Conservation (phyloP, 1,284 basidiomycete genomes). For the Marasmius oreades region DNA sequence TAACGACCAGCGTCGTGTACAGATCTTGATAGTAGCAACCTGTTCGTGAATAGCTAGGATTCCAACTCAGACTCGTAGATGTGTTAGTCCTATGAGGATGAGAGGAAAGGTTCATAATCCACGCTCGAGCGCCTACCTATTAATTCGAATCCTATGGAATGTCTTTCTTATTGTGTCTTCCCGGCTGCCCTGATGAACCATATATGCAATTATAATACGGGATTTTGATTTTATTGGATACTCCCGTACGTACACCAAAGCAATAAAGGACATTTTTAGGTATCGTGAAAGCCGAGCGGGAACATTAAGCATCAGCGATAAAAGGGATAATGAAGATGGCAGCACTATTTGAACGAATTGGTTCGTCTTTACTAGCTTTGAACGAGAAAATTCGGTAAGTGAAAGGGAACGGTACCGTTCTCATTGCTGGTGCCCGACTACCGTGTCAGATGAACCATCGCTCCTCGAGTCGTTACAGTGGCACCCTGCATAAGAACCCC, state of each 20-base stretch:
- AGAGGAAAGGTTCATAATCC: too few species aligned
- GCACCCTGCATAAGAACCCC: slow-evolving; percentile 28
- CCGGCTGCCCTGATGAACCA: too few species aligned
- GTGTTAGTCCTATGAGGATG: too few species aligned
- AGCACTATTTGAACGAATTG: slow-evolving; percentile 28
- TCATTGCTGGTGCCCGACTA: slow-evolving; percentile 18
- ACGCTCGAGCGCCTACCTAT: too few species aligned
- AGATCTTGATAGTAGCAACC: too few species aligned
- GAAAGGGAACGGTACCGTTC: slow-evolving; percentile 25
- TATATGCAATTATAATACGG: too few species aligned
- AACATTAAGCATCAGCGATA: background rate
- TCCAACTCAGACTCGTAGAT: too few species aligned
- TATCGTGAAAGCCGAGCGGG: background rate
- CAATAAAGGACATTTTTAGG: background rate
- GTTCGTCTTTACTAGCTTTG: slow-evolving; percentile 28
- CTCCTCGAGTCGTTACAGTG: slow-evolving; percentile 21
- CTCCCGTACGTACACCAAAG: background rate
- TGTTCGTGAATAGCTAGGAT: too few species aligned
- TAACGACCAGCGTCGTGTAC: too few species aligned
- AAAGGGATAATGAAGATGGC: background rate
- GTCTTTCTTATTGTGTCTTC: too few species aligned
- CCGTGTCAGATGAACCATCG: background rate
- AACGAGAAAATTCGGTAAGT: slow-evolving; percentile 24
- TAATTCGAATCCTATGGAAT: too few species aligned
- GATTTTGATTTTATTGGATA: background rate